A percentile compares a stretch with the other conserved stretches of the same genome.
Evolutionary conservation across 208 protist genomes (phyloP).

Genomic region (Endotrypanum monterogeii): DNA sequence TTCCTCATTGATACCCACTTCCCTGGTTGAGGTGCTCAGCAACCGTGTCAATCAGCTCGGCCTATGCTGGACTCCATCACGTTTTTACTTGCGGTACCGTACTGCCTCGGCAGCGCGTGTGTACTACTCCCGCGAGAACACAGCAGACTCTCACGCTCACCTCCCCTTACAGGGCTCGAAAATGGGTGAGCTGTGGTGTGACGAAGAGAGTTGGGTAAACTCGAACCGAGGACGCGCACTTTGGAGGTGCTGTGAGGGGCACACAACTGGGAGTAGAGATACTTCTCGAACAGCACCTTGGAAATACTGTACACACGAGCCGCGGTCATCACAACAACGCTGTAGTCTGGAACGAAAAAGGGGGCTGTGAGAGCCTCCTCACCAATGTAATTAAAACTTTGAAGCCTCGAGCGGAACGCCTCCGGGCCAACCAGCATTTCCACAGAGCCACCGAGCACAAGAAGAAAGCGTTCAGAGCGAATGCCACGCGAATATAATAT

Average conservation of each 20-base stretch:
- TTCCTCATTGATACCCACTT: too few relatives aligned
- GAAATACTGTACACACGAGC: slow-evolving; percentile 76
- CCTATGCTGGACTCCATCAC: background rate
- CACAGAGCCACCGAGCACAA: slow-evolving; percentile 76
- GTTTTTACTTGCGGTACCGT: slow-evolving; percentile 1
- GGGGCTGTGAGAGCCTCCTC: slow-evolving; percentile 70
- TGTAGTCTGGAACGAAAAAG: slow-evolving; percentile 79
- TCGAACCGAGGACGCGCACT: slow-evolving; percentile 21
- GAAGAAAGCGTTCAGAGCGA: slow-evolving; percentile 54
- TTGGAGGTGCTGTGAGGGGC: slow-evolving; percentile 23
- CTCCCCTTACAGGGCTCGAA: background rate
- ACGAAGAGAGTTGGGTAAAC: slow-evolving; percentile 10
- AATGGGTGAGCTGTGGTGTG: slow-evolving; percentile 8
- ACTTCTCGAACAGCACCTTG: slow-evolving; percentile 56
- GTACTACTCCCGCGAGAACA: background rate
- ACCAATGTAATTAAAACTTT: slow-evolving; percentile 71
- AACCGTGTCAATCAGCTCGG: background rate
- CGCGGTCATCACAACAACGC: slow-evolving; percentile 63
- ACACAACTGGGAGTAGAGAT: slow-evolving; percentile 40
- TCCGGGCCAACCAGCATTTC: slow-evolving; percentile 67
- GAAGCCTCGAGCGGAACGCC: slow-evolving; percentile 50
- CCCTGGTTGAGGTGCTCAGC: too few relatives aligned
- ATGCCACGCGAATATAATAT: slow-evolving; percentile 73
- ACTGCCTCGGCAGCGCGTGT: background rate
- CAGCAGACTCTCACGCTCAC: background rate